phyloP scores from a whole-genome alignment of 371 early-diverging fungal genomes.

The Mortierella sp. region DNA sequence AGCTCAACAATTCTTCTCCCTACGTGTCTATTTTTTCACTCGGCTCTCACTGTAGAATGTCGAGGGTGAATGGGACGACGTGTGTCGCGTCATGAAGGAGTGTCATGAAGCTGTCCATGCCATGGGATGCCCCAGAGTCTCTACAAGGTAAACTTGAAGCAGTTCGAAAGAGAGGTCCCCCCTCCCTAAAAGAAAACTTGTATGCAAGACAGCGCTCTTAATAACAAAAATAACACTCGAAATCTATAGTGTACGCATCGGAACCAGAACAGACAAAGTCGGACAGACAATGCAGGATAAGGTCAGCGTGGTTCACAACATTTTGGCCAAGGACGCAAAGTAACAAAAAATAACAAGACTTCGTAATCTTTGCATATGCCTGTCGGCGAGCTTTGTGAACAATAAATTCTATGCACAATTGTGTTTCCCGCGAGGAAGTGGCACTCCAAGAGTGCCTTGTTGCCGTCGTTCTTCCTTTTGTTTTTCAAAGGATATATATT shows the following conservation, averaged over 20 bases:
- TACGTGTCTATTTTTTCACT: no score
- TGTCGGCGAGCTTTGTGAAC: no score
- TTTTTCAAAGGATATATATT: neutral
- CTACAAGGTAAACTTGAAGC: constrained; percentile 56
- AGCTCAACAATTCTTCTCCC: no score
- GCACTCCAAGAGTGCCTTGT: no score
- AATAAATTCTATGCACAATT: no score
- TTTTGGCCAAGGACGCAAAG: constrained; percentile 36
- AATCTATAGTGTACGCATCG: constrained; percentile 41
- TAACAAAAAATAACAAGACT: neutral
- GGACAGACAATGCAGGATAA: constrained; percentile 53
- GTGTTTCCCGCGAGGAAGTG: no score
- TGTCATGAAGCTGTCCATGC: constrained; percentile 55
- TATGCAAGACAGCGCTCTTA: no score
- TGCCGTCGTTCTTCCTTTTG: no score
- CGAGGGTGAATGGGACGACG: constrained; percentile 54
- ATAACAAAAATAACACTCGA: neutral
- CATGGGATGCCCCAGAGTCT: constrained; percentile 54
- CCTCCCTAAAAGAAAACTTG: no score
- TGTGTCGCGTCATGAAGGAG: constrained; percentile 52
- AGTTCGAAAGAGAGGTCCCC: no score
- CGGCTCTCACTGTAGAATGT: constrained; percentile 28
- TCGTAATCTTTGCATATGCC: no score
- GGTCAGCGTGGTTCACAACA: constrained; percentile 50
- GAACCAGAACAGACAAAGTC: constrained; percentile 52